These are phyloP conservation scores for Fusarium siculi DNA, from an alignment of 2,329 filamentous ascomycete genomes.

Conservation along the genomic window DNA sequence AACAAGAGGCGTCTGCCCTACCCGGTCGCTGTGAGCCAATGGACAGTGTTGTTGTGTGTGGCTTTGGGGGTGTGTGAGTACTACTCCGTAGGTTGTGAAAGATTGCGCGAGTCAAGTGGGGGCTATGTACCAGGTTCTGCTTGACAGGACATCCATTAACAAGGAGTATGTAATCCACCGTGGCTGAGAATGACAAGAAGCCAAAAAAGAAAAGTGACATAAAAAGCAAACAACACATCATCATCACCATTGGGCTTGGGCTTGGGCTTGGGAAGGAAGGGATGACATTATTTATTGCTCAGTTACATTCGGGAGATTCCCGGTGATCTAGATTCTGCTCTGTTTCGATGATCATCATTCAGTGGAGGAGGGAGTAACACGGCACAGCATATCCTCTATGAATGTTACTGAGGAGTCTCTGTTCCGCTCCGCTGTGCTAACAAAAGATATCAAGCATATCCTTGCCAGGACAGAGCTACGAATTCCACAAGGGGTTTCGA, in stretches of 20 bases:
- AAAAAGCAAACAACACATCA: neutral
- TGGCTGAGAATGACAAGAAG: neutral
- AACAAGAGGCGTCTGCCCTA: conserved; percentile 27
- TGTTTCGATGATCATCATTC: neutral
- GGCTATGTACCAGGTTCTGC: neutral
- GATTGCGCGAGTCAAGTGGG: conserved; percentile 16
- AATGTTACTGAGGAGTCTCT: neutral
- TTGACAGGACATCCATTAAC: neutral
- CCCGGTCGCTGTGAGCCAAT: conserved; percentile 23
- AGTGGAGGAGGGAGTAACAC: neutral
- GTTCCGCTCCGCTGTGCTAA: neutral
- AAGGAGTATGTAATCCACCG: neutral
- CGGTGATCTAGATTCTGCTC: neutral
- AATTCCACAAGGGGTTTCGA: conserved; percentile 1
- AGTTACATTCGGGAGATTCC: conserved; percentile 26
- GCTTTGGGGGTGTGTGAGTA: conserved; percentile 18
- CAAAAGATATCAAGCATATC: conserved; percentile 19
- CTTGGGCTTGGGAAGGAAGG: neutral
- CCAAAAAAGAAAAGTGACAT: neutral
- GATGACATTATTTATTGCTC: conserved; percentile 1
- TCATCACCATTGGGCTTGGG: neutral
- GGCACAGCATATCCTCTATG: neutral
- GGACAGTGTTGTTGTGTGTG: neutral
- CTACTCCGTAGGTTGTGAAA: neutral
- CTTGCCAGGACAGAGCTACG: neutral